Evolutionary conservation across 805 yeast species (phyloP), one percentile per base, ranked within the genome.

Genomic region (Candida namnaoensis): DNA sequence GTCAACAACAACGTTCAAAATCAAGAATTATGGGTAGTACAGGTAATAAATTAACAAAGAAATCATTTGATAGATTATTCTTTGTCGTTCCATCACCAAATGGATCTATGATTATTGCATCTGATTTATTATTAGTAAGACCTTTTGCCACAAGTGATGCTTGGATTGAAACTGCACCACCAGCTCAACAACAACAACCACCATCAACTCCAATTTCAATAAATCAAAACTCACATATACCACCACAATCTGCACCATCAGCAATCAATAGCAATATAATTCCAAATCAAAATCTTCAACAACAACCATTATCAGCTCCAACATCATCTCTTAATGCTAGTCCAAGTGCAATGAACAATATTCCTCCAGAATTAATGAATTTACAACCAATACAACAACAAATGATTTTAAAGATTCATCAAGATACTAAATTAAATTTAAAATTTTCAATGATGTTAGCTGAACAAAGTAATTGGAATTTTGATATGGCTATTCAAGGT

Each of bases 391-490:
- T 80, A 37, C 95, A 84, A 57, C 78, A 81, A 47, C 81, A 79
- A 43, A 60, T 87, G 5, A 69, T 86, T 14, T 71, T 74, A 23
- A 81, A 74, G 52, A 63, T 91, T 24, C 76, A 82, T 62, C 58
- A 72, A 26, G 86, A 82, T 47, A 90, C 97, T 0, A 77, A 79
- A 38, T 67, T 90, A 50, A 88, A 75, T 49, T 68, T 84, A n/a
- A 84, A 85, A 52, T 90, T 80, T 58, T 85, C 91, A 0, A 64
- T 79, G 26, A 76, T 90, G 84, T 71, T 93, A 34, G 82, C 88
- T 43, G 88, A 88, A 57, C 96, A 88, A 60, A 87, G 95, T 53
- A 72, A 76, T 41, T 90, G 95, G 90, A 82, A 85, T 59, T 80
- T 77, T 50, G 78, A 76, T 26, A 71, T 66, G 41, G 90, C 96